These are phyloP conservation scores for Sugiyamaella castrensis DNA, from an alignment of 1,139 yeast genomes.

Conservation along the genomic window DNA sequence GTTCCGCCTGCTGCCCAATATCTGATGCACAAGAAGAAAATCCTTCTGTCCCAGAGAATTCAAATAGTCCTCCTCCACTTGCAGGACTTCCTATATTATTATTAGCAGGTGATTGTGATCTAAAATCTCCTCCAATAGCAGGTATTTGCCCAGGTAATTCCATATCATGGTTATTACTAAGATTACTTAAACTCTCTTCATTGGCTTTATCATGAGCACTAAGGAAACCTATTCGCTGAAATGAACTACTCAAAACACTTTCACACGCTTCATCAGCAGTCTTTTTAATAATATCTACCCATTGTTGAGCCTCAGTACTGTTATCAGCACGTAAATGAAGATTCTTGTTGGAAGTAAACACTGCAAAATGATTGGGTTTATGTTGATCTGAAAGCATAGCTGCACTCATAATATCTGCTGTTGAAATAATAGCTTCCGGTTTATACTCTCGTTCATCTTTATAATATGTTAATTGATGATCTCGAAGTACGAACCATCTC, in stretches of 20 bases:
- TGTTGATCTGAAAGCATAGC: slow-evolving; percentile 41
- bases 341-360: slow-evolving; percentile 43
- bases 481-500: slow-evolving; percentile 59
- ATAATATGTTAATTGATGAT: slow-evolving; percentile 54
- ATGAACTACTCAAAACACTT: slow-evolving; percentile 27
- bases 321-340: slow-evolving; percentile 46
- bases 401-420: slow-evolving; percentile 40
- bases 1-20: slow-evolving; percentile 8
- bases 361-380: slow-evolving; percentile 42
- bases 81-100: slow-evolving; percentile 5
- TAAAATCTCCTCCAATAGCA: too few relatives aligned
- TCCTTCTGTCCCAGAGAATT: slow-evolving; percentile 17
- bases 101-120: background rate
- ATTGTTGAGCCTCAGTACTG: slow-evolving; percentile 39
- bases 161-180: too few relatives aligned
- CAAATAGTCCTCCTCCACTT: slow-evolving; percentile 12
- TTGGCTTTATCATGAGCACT: slow-evolving; percentile 5
- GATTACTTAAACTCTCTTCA: background rate
- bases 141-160: background rate
- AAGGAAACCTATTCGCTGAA: slow-evolving; percentile 22
- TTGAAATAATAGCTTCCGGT: slow-evolving; percentile 48
- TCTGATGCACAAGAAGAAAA: slow-evolving; percentile 18
- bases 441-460: slow-evolving; percentile 57
- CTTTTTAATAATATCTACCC: slow-evolving; percentile 42
- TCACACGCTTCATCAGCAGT: slow-evolving; percentile 34